Evolutionary conservation across 2,329 filamentous ascomycete genomes (phyloP), one percentile per base, ranked within the genome.

Genomic region (Ophiobolus disseminans): DNA sequence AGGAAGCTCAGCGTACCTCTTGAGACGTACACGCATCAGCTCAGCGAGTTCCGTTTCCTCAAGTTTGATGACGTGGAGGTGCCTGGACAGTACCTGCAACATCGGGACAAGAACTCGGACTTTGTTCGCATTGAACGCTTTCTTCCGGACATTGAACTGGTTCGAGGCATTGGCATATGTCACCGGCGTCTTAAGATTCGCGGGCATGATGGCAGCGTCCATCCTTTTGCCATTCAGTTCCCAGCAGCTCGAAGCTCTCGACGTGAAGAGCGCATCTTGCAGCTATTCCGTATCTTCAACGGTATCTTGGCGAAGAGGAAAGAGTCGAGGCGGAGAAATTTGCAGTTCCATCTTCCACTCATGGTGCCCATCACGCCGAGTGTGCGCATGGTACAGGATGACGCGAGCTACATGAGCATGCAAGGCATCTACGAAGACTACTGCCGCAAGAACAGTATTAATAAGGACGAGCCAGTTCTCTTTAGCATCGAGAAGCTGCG

Each of bases 31-130:
- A 96, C 91, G 36, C 89, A 91, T 38, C 90, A 96, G 66, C 83
- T 99, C 34, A 96, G 91, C 75, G 94, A 97, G 69, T 99, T 99
- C 80, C 84, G 91, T 30, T 99, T 96, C 79, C 87, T 94, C 72
- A 97, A 97, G 73, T 97, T 99, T 61, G 94, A 99, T 67, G 95
- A 99, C 65, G 93, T 99, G 10, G 94, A 99, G 74, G 86, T 99
- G 26, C 95, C 95, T 3, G 94, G 94, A 0, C 94, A 99, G 71
- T 99, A 99, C 73, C 78, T 97, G 55, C 87, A 96, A 69, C 94
- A 97, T 76, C 95, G 94, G 73, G 95, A 99, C 66, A 99, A 97
- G 83, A 99, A 99, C 73, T 91, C 96, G 64, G 94, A 99, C 72
- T 99, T 99, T 70, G 88, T 99, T 58, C 88, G 92, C 36, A 97